A percentile compares a stretch with the other conserved stretches of the same genome.
These are phyloP conservation scores for Wallacemonas sp. DNA, from an alignment of 208 protist genomes.

Conservation along the genomic window DNA sequence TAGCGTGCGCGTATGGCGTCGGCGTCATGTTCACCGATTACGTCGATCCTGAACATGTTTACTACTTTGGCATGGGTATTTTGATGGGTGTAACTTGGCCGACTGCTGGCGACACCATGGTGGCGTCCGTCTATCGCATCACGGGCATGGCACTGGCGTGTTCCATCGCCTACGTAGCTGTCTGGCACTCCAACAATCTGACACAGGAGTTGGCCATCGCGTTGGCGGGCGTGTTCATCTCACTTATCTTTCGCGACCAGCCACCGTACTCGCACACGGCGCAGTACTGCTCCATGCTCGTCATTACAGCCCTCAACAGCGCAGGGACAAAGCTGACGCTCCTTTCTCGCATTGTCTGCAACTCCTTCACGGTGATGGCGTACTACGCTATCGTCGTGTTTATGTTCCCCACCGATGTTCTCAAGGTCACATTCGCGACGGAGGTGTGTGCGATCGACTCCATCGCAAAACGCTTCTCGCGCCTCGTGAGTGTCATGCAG, in stretches of 20 bases:
- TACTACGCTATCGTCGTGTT: slow-evolving; percentile 75
- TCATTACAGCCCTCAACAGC: slow-evolving; percentile 32
- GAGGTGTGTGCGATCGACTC: slow-evolving; percentile 32
- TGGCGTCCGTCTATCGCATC: slow-evolving; percentile 55
- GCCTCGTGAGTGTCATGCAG: slow-evolving; percentile 32
- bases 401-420: slow-evolving; percentile 64
- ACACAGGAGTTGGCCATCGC: slow-evolving; percentile 28
- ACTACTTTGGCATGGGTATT: slow-evolving; percentile 79
- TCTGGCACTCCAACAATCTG: slow-evolving; percentile 36
- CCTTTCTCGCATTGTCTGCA: slow-evolving; percentile 47
- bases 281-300: slow-evolving; percentile 51
- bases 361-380: slow-evolving; percentile 62
- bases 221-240: slow-evolving; percentile 38
- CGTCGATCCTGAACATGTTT: slow-evolving; percentile 48
- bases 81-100: slow-evolving; percentile 57
- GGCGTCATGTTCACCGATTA: slow-evolving; percentile 53
- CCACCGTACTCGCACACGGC: slow-evolving; percentile 40
- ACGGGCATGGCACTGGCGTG: slow-evolving; percentile 50
- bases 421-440: slow-evolving; percentile 42
- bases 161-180: slow-evolving; percentile 48
- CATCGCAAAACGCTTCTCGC: slow-evolving; percentile 36
- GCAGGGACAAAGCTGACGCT: slow-evolving; percentile 30
- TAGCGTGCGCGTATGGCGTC: slow-evolving; percentile 34
- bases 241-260: slow-evolving; percentile 39
- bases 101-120: slow-evolving; percentile 60